Percentiles rank a stretch among this genome's conserved stretches.
phyloP scores from a whole-genome alignment of 257 asterid species.

The Thymus mandschuricus region DNA sequence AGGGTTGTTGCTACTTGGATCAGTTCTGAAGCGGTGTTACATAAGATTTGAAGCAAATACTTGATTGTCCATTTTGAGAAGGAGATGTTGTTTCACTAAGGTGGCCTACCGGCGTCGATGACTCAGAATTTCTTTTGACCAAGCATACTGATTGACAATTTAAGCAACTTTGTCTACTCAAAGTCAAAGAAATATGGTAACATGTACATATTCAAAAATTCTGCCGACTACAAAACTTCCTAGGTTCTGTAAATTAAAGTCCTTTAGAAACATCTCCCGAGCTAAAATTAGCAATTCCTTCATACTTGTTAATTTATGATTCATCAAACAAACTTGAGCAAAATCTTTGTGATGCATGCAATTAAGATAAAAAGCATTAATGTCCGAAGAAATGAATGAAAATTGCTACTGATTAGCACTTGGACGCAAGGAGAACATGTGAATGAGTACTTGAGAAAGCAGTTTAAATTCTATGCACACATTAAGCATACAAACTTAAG shows the following conservation, averaged over 20 bases:
- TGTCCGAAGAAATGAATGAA: conserved; percentile 6
- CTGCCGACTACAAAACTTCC: neutral
- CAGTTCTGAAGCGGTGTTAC: conserved; percentile 1
- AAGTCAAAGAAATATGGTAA: conserved; percentile 15
- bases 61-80: conserved; percentile 4
- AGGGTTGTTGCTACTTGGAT: neutral
- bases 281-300: conserved; percentile 4
- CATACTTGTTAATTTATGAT: neutral
- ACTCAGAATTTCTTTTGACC: neutral
- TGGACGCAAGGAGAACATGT: conserved; percentile 1
- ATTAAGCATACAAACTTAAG: neutral
- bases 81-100: neutral
- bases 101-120: neutral
- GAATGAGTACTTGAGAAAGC: conserved; percentile 10
- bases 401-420: neutral
- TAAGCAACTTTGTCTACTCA: neutral
- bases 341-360: neutral
- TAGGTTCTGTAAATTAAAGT: conserved; percentile 18
- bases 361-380: neutral
- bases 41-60: conserved; percentile 1
- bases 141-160: neutral
- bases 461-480: neutral
- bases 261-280: conserved; percentile 5
- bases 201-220: neutral
- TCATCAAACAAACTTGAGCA: neutral